These are phyloP conservation scores for Rhodotorula sp. DNA, from an alignment of 1,284 basidiomycete species.

Conservation along the genomic window DNA sequence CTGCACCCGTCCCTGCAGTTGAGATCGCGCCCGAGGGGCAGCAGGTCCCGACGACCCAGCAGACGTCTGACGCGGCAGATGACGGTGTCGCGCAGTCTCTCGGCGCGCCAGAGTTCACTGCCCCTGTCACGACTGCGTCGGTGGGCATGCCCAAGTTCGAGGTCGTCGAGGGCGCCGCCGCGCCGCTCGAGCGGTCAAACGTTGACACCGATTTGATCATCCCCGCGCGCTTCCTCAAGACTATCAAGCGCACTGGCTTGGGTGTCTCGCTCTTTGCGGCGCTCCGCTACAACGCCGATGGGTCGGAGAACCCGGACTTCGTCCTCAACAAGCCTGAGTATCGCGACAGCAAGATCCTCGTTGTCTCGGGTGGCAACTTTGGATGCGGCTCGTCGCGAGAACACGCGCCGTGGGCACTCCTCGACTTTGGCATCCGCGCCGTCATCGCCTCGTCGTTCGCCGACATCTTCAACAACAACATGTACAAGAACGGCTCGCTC, in stretches of 20 bases:
- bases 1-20: conserved; percentile 40
- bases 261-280: conserved; percentile 85
- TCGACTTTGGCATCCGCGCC: conserved; percentile 88
- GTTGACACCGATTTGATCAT: conserved; percentile 98
- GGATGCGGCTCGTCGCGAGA: conserved; percentile 89
- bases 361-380: conserved; percentile 89
- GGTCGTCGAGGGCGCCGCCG: conserved; percentile 70
- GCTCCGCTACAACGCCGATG: conserved; percentile 72
- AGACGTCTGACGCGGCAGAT: conserved; percentile 45
- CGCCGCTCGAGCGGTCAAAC: conserved; percentile 78
- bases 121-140: conserved; percentile 56
- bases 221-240: conserved; percentile 77
- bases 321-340: conserved; percentile 84
- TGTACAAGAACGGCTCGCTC: conserved; percentile 96
- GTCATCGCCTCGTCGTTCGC: conserved; percentile 91
- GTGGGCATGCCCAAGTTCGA: conserved; percentile 70
- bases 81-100: conserved; percentile 44
- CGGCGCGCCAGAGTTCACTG: conserved; percentile 26
- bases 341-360: conserved; percentile 74
- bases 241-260: conserved; percentile 86
- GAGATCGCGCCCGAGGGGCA: conserved; percentile 43
- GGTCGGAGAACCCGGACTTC: conserved; percentile 74
- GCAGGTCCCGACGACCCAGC: conserved; percentile 40
- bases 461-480: conserved; percentile 75
- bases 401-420: conserved; percentile 95